Base-by-base conservation (phyloP, 1,139 yeast genomes). In the Diutina ranongensis region DNA sequence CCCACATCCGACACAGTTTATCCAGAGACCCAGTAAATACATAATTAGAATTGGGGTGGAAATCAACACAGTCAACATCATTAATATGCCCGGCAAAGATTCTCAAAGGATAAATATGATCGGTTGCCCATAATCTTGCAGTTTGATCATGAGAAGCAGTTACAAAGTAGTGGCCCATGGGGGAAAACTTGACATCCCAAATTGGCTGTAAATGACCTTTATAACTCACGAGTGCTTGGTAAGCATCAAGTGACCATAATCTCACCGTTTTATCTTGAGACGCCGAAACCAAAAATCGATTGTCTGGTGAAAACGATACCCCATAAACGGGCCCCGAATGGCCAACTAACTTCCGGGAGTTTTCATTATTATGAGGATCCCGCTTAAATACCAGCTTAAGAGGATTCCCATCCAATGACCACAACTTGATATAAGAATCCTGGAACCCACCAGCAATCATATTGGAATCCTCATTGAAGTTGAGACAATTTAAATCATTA, bases 1-100 rank as follows among this genome's bases (percentile, higher is more conserved):
- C 98, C 99, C 99, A 94, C 97, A 94, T 86, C 53, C 98, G 74
- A 58, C 95, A 83, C 0, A 97, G 87, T 65, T 87, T 86, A 64
- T 94, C 99, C 50, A 92, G 79, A 4, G 96, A 87, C 1, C 98
- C 98, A 0, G 98, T 89, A 55, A 92, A 82, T 5, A 92, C 81
- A 58, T 94, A 92, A 45, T 89, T 83, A 18, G 96, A 88, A 60
- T 94, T 94, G 20, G 98, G 98, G 65, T 94, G 98, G 74, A 92
- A 94, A 45, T 82, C 82, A 36, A 92, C 95, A 55, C 92, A 80
- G 59, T 94, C 98, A 40, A 94, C 98, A 65, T 94, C 99, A 57
- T 88, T 85, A 55, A 89, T 75, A 63, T 94, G 99, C 0, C 99
- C 99, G 0, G 97, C 97, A 69, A 94, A 89, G 35, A 94, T 87